Evolutionary conservation across 139 green algal species (phyloP).

Genomic region (Chlorella sp.): DNA sequence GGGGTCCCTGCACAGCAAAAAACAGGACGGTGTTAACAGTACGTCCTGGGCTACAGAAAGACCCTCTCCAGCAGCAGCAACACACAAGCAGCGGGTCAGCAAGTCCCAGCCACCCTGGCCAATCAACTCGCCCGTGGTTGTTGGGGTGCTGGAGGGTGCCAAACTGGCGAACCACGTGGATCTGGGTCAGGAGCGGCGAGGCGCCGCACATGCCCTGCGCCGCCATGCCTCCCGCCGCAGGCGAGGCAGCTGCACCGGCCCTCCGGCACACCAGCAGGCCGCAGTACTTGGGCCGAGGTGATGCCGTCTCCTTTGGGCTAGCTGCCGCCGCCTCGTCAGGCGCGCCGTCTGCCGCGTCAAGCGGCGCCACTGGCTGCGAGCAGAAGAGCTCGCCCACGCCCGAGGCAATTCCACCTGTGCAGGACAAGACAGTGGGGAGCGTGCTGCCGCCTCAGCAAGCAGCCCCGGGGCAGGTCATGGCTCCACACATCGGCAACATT

Average conservation of each 20-base stretch:
- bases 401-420: slow-evolving; percentile 14
- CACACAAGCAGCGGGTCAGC: too few species aligned
- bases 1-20: neutral
- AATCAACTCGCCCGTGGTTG: neutral
- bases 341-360: too few species aligned
- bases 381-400: neutral
- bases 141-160: neutral
- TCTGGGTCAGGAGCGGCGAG: neutral
- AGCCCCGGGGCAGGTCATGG: neutral
- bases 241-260: too few species aligned
- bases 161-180: neutral
- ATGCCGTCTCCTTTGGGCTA: neutral
- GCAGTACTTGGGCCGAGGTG: neutral
- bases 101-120: neutral
- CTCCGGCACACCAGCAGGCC: slow-evolving; percentile 1
- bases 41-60: too few species aligned
- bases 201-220: neutral
- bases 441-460: neutral
- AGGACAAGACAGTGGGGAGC: neutral
- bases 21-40: too few species aligned
- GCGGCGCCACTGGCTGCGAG: neutral
- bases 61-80: too few species aligned
- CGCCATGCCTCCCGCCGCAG: neutral
- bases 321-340: neutral
- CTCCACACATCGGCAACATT: too few species aligned